Evolutionary conservation across 192 early-diverging fungal species (phyloP).

Genomic region (Entophlyctis luteolus): DNA sequence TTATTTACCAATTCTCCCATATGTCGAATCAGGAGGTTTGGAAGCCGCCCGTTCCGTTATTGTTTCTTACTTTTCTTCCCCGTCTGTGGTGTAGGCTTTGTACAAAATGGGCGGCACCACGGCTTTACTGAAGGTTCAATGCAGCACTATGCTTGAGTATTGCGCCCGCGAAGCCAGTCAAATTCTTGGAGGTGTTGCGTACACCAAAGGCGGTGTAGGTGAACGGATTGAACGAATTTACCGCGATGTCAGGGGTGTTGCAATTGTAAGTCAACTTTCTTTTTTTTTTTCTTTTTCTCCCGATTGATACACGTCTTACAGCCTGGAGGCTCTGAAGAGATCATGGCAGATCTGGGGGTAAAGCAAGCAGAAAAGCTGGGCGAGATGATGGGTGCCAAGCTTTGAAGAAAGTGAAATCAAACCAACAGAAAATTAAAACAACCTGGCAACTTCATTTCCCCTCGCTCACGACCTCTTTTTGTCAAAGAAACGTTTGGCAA

Average conservation of each 20-base stretch:
- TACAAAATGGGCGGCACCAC: conserved; percentile 75
- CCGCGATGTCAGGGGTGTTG: conserved; percentile 66
- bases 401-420: too few species aligned
- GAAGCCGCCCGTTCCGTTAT: background rate
- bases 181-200: conserved; percentile 81
- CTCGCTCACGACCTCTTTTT: too few species aligned
- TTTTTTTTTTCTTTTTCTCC: background rate
- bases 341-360: conserved; percentile 80
- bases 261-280: too few species aligned
- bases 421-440: too few species aligned
- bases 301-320: too few species aligned
- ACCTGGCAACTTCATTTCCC: too few species aligned
- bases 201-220: conserved; percentile 58
- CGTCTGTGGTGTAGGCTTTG: background rate
- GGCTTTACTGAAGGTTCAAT: conserved; percentile 77
- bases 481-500: conserved; percentile 12
- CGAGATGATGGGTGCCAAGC: background rate
- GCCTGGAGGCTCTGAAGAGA: conserved; percentile 79
- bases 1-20: conserved; percentile 8
- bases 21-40: conserved; percentile 6
- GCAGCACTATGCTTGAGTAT: conserved; percentile 77
- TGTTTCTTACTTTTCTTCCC: background rate
- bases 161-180: conserved; percentile 84
- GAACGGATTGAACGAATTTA: conserved; percentile 75
- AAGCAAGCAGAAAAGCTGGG: conserved; percentile 66